These are phyloP conservation scores for Acaromyces ingoldii DNA, from an alignment of 1,284 basidiomycete genomes.

Conservation along the genomic window DNA sequence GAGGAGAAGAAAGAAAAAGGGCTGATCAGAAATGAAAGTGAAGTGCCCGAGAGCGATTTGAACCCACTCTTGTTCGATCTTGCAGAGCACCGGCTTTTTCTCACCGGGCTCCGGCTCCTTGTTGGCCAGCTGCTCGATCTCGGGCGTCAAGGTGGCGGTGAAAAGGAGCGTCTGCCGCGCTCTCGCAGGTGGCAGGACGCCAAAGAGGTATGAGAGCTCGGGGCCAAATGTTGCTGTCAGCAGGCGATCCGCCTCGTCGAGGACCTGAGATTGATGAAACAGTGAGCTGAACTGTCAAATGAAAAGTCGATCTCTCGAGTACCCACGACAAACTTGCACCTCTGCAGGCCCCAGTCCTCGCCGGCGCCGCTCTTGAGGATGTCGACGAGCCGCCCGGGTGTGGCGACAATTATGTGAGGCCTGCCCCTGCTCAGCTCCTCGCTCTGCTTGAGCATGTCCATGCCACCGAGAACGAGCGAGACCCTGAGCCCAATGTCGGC, in stretches of 20 bases:
- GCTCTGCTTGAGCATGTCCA: conserved; percentile 97
- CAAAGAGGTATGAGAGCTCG: conserved; percentile 71
- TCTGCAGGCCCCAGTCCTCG: conserved; percentile 67
- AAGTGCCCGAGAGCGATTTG: conserved; percentile 5
- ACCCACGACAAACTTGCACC: conserved; percentile 78
- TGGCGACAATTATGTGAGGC: conserved; percentile 92
- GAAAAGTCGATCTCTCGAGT: too few relatives aligned
- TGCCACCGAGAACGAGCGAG: conserved; percentile 87
- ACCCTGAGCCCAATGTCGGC: conserved; percentile 56
- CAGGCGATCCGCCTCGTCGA: conserved; percentile 71
- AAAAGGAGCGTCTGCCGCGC: conserved; percentile 87
- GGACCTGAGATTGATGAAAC: conserved; percentile 21
- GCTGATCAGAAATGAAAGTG: too few relatives aligned
- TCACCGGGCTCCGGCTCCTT: conserved; percentile 79
- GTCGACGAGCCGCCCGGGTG: conserved; percentile 91
- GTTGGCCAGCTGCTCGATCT: conserved; percentile 74
- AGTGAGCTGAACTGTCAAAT: not conserved
- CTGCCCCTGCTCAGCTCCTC: conserved; percentile 70
- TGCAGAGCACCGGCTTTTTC: conserved; percentile 73
- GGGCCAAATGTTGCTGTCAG: conserved; percentile 84
- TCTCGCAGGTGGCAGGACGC: conserved; percentile 66
- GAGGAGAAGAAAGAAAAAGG: not conserved
- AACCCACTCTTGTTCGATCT: conserved; percentile 70
- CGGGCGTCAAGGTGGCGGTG: conserved; percentile 85
- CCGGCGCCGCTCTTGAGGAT: conserved; percentile 68